Evolutionary conservation across 1,284 basidiomycete genomes (phyloP).

Genomic region (Ustilago shanxiensis): DNA sequence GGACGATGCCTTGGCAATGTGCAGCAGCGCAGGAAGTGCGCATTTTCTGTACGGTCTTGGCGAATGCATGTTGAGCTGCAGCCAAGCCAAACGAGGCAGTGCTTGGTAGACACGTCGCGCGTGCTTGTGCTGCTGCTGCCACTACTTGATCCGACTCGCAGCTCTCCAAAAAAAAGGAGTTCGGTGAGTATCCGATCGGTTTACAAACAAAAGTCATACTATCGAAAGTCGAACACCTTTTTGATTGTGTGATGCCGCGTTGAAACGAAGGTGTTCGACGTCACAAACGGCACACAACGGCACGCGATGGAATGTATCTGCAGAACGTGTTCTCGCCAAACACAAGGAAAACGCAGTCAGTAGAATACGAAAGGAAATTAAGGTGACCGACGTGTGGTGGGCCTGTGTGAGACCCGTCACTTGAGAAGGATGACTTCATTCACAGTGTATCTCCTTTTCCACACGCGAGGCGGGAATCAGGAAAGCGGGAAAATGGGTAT

Average conservation of each 20-base stretch:
- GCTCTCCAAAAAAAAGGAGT: background rate
- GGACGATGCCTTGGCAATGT: conserved; percentile 1
- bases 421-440: conserved; percentile 2
- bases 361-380: no score
- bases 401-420: background rate
- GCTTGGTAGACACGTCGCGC: background rate
- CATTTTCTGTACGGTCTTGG: conserved; percentile 4
- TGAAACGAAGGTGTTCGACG: background rate
- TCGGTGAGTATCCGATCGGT: background rate
- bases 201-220: background rate
- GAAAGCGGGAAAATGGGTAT: background rate
- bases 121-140: background rate
- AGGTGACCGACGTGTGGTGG: background rate
- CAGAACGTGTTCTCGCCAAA: background rate
- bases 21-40: background rate
- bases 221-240: background rate
- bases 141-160: background rate
- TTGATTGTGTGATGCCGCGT: background rate
- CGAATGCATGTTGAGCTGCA: background rate
- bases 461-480: background rate
- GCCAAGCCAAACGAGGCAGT: conserved; percentile 7
- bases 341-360: no score
- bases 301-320: background rate
- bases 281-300: conserved; percentile 4
- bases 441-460: no score